These are phyloP conservation scores for Mortierella sp. DNA, from an alignment of 371 early-diverging fungal species.

Conservation along the genomic window DNA sequence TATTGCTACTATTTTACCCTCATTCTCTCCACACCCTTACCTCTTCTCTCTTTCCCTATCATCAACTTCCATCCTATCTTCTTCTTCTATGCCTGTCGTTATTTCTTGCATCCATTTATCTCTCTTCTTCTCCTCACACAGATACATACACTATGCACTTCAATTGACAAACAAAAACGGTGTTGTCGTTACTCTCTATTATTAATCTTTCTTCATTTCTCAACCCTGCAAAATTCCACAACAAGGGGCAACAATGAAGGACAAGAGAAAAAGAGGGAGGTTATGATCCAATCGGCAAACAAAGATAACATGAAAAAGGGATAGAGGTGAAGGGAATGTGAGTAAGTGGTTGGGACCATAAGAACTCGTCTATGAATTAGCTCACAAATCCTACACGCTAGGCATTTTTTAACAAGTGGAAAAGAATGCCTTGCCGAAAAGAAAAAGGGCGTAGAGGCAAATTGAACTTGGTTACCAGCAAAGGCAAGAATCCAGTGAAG, in stretches of 20 bases:
- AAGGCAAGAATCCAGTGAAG: not conserved
- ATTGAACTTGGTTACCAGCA: not conserved
- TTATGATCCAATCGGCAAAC: not conserved
- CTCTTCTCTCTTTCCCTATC: not conserved
- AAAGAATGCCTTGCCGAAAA: not conserved
- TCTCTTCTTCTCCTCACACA: not conserved
- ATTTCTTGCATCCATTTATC: conserved; percentile 67
- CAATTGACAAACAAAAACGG: not conserved
- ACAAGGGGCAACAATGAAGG: conserved; percentile 50
- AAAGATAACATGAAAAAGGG: not conserved
- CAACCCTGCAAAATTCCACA: conserved; percentile 68
- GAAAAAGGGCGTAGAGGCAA: not conserved
- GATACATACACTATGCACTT: no score
- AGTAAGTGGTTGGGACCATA: not conserved
- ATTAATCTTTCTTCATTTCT: conserved; percentile 69
- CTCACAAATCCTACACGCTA: not conserved
- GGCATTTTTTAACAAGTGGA: not conserved
- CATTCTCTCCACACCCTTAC: not conserved
- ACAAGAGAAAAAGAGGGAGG: not conserved
- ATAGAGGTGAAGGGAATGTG: no score
- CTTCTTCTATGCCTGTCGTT: conserved; percentile 73
- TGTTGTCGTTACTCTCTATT: conserved; percentile 59
- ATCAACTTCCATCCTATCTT: conserved; percentile 80
- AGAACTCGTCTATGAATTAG: not conserved
- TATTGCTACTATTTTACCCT: not conserved